phyloP scores from a whole-genome alignment of 2,329 filamentous ascomycete species.

The Neophaeococcomyces mojaviensis region DNA sequence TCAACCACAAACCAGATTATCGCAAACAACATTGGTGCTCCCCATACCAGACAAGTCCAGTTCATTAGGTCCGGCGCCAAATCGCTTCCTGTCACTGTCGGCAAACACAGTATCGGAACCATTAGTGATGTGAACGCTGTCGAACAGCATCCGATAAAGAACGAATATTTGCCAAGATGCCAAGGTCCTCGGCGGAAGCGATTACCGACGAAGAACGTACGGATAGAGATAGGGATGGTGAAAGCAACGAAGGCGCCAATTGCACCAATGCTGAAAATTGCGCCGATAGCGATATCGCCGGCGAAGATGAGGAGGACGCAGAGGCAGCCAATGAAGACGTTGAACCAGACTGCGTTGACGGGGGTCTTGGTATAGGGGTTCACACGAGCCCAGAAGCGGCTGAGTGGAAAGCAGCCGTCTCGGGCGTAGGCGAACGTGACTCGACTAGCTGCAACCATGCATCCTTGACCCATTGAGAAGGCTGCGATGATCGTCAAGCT shows the following conservation, averaged over 20 bases:
- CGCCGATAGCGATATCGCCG: slow-evolving; percentile 55
- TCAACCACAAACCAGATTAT: slow-evolving; percentile 27
- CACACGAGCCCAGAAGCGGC: slow-evolving; percentile 51
- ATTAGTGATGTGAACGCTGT: slow-evolving; percentile 57
- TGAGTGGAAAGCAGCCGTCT: slow-evolving; percentile 61
- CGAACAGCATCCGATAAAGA: slow-evolving; percentile 50
- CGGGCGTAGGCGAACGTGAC: slow-evolving; percentile 68
- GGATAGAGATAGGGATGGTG: slow-evolving; percentile 37
- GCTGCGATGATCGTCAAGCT: slow-evolving; percentile 60
- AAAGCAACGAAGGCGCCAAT: slow-evolving; percentile 57
- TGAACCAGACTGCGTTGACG: slow-evolving; percentile 64
- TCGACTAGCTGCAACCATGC: slow-evolving; percentile 55
- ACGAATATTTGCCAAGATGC: slow-evolving; percentile 56
- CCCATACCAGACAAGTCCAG: slow-evolving; percentile 28
- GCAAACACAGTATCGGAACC: slow-evolving; percentile 62
- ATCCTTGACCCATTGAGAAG: slow-evolving; percentile 66
- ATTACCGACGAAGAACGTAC: slow-evolving; percentile 48
- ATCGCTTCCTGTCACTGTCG: slow-evolving; percentile 48
- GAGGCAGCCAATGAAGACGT: slow-evolving; percentile 51
- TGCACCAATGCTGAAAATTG: slow-evolving; percentile 63
- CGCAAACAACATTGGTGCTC: slow-evolving; percentile 26
- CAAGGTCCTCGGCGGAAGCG: slow-evolving; percentile 61
- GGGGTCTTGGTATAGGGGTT: slow-evolving; percentile 57
- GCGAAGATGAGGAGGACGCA: slow-evolving; percentile 59
- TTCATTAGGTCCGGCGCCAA: slow-evolving; percentile 53